Evolutionary conservation across 495 filamentous ascomycete species (phyloP).

Genomic region (Hypoxylon perforatum): DNA sequence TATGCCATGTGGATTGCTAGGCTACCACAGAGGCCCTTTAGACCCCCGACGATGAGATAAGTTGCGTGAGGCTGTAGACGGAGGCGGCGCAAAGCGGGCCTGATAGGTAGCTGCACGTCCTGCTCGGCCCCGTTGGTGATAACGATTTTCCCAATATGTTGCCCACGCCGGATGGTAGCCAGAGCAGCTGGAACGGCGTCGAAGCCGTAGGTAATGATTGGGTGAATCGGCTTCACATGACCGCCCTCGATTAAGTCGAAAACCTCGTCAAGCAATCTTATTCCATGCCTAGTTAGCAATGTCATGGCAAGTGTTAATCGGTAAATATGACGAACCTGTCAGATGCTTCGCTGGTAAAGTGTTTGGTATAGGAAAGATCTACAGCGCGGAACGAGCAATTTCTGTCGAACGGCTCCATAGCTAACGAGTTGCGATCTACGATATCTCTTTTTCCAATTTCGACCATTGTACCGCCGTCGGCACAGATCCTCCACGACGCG

Average conservation of each 20-base stretch:
- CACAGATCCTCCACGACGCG: slow-evolving; percentile 56
- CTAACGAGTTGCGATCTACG: slow-evolving; percentile 14
- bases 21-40: slow-evolving; percentile 50
- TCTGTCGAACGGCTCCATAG: slow-evolving; percentile 48
- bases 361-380: slow-evolving; percentile 44
- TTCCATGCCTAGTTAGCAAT: too few species aligned
- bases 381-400: slow-evolving; percentile 48
- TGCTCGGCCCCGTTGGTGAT: slow-evolving; percentile 24
- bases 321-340: too few species aligned
- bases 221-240: slow-evolving; percentile 49
- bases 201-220: slow-evolving; percentile 1
- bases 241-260: slow-evolving; percentile 39
- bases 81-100: slow-evolving; percentile 26
- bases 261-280: slow-evolving; percentile 4
- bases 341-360: too few species aligned
- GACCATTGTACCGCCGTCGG: slow-evolving; percentile 56
- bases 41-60: slow-evolving; percentile 53
- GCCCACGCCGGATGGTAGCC: slow-evolving; percentile 46
- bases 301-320: too few species aligned
- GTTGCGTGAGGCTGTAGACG: slow-evolving; percentile 33
- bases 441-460: slow-evolving; percentile 54
- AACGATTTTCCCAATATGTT: slow-evolving; percentile 49
- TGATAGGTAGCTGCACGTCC: slow-evolving; percentile 32
- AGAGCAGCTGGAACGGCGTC: slow-evolving; percentile 7
- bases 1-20: slow-evolving; percentile 24